phyloP scores from a whole-genome alignment of 139 green algal species.

The Chlorella sp. region DNA sequence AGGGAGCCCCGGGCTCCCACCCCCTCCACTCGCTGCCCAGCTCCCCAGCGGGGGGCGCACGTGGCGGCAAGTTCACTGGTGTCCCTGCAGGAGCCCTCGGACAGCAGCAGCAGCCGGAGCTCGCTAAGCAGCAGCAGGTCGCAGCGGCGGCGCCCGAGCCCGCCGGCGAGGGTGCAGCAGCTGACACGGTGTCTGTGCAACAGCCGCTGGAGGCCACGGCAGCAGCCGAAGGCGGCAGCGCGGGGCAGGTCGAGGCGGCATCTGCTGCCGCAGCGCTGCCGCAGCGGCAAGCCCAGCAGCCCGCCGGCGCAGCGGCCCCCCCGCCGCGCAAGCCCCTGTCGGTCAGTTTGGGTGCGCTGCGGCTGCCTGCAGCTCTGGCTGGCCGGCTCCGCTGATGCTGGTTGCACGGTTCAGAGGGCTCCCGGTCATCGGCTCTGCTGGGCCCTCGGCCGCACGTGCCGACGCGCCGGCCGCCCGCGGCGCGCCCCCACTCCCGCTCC shows the following conservation, averaged over 20 bases:
- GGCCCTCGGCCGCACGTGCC: too few relatives aligned
- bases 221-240: neutral
- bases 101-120: conserved; percentile 1
- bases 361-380: too few relatives aligned
- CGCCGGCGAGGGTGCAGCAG: neutral
- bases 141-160: neutral
- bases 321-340: too few relatives aligned
- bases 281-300: too few relatives aligned
- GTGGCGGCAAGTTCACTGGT: neutral
- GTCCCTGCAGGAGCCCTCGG: neutral
- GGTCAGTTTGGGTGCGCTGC: too few relatives aligned
- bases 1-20: conserved; percentile 4
- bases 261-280: neutral
- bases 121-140: neutral
- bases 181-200: neutral
- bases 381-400: too few relatives aligned
- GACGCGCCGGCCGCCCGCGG: too few relatives aligned
- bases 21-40: conserved; percentile 11
- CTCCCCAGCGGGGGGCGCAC: neutral
- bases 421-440: too few relatives aligned
- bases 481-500: too few relatives aligned
- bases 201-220: too few relatives aligned
- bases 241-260: neutral
- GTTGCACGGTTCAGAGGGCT: too few relatives aligned
- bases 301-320: too few relatives aligned